Conservation (phyloP, 2,329 filamentous ascomycete species). For the Zalaria sp. region DNA sequence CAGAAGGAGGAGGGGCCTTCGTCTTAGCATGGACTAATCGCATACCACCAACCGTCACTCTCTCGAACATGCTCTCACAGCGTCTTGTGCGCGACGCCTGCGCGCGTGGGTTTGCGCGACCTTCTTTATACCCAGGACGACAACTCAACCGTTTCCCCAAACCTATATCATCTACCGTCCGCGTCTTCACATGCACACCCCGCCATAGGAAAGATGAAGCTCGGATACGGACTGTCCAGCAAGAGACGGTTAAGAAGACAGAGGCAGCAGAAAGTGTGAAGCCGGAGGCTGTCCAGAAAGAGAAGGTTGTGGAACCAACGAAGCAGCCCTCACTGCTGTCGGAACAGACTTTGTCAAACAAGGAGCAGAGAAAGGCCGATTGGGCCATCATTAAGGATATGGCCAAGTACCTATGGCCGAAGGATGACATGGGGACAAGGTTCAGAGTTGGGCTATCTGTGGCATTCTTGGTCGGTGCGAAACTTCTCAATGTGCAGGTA, state of each 20-base stretch:
- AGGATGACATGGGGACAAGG: slow-evolving; percentile 68
- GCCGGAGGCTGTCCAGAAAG: slow-evolving; percentile 19
- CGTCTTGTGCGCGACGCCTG: not conserved
- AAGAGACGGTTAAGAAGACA: slow-evolving; percentile 10
- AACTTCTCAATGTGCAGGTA: slow-evolving; percentile 91
- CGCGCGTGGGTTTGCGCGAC: not conserved
- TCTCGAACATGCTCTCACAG: not conserved
- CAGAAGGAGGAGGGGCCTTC: not conserved
- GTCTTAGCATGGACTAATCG: not conserved
- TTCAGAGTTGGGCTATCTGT: slow-evolving; percentile 77
- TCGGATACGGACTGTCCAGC: slow-evolving; percentile 11
- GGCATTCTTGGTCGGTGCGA: slow-evolving; percentile 70
- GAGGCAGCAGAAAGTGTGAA: slow-evolving; percentile 17
- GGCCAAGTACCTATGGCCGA: slow-evolving; percentile 91
- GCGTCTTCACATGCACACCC: slow-evolving; percentile 30
- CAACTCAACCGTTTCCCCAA: not conserved
- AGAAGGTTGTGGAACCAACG: slow-evolving; percentile 13
- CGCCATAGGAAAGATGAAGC: slow-evolving; percentile 28
- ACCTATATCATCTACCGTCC: slow-evolving; percentile 3
- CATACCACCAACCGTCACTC: not conserved
- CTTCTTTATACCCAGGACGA: not conserved
- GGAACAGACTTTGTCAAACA: slow-evolving; percentile 51
- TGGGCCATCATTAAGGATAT: slow-evolving; percentile 99
- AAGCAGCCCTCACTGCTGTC: slow-evolving; percentile 45
- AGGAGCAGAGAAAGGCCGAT: slow-evolving; percentile 90